Evolutionary conservation across 371 early-diverging fungal genomes (phyloP).

Genomic region (Mortierella sp.): DNA sequence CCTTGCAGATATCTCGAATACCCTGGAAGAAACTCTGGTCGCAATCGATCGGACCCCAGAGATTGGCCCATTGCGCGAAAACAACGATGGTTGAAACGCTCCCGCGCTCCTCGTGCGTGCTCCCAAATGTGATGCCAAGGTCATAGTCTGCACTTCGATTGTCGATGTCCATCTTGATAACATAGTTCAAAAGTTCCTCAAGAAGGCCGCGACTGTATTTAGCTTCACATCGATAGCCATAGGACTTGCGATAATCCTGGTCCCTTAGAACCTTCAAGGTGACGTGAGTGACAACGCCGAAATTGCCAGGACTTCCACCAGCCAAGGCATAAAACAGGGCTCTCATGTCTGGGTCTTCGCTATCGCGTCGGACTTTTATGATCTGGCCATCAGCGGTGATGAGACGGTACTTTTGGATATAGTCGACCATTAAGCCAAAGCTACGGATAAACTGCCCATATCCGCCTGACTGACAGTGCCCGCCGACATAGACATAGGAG

Average conservation of each 20-base stretch:
- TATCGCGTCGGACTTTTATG: not conserved
- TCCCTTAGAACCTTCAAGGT: conserved; percentile 33
- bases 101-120: not conserved
- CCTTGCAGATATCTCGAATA: conserved; percentile 26
- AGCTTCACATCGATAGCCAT: conserved; percentile 20
- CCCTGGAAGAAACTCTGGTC: conserved; percentile 16
- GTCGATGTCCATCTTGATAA: conserved; percentile 16
- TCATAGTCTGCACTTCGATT: conserved; percentile 32
- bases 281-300: conserved; percentile 49
- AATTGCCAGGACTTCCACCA: conserved; percentile 16
- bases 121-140: conserved; percentile 17
- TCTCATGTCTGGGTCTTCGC: too few relatives aligned
- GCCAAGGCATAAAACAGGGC: too few relatives aligned
- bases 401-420: conserved; percentile 48
- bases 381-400: conserved; percentile 34
- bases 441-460: conserved; percentile 44
- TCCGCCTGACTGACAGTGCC: conserved; percentile 51
- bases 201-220: conserved; percentile 15
- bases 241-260: conserved; percentile 35
- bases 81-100: conserved; percentile 19
- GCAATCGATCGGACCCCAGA: conserved; percentile 22
- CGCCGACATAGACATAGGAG: conserved; percentile 36
- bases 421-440: conserved; percentile 48
- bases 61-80: conserved; percentile 51
- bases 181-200: conserved; percentile 33